Base-by-base conservation (phyloP, 139 green algal species). In the Tetradesmus obliquus region DNA sequence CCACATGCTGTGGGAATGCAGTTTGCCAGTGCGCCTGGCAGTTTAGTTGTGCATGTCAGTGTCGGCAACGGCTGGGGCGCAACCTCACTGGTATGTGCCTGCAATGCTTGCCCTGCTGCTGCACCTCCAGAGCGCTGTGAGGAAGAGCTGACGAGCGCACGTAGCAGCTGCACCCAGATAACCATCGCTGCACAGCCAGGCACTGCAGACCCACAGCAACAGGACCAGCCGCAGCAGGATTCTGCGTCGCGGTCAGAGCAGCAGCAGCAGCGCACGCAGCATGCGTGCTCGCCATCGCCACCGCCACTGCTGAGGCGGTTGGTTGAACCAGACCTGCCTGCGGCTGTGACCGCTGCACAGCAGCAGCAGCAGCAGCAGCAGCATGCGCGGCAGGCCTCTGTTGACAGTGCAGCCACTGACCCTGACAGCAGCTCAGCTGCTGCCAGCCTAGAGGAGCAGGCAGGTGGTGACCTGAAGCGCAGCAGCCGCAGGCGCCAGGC, bases 401-500 rank as follows among this genome's bases (percentile, higher is more conserved):
- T 53, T 17, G 74, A 53, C n/a, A 53, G 74, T 82, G 74, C n/a
- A 15, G 6, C n/a, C 74, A 54, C 74, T 20, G n/a, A 82, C 7
- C 74, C 80, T 7, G 45, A 22, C 51, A 85, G 80, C 51, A 24
- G 17, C 45, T 2, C 80, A n/a, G 80, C 80, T 57, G 80, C 80
- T 85, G 51, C 45, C 10, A 13, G 45, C 79, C 6, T 9, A 13
- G 32, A 3, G 19, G 74, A 82, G n/a, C n/a, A 54, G n/a, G 74
- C n/a, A 54, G 74, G n/a, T 22, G 20, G 20, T 89, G 84, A 54
- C 7, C 86, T 45, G 51, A 58, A 81, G 17, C 53, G 60, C 69
- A 90, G 86, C 86, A 90, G 20, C 15, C 86, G 86, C 71, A 90
- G 58, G 86, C 51, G 86, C 20, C 86, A 90, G 71, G 51, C 53